Conservation (phyloP, 202 grass and related monocot genomes). For the Cymbopogon flexuosus region DNA sequence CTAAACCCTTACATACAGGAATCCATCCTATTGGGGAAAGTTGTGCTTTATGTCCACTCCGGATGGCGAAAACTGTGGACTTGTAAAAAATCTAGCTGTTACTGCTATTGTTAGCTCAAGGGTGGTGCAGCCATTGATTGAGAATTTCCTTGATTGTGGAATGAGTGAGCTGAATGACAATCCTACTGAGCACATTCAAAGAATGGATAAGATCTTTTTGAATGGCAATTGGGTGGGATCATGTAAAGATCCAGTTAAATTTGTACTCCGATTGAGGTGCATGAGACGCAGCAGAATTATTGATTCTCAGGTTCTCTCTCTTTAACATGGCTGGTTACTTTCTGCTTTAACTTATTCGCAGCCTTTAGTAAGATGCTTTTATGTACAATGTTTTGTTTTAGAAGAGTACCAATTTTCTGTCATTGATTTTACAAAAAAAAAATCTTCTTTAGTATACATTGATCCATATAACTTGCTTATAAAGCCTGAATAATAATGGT, state of each 20-base stretch:
- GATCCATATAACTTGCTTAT: neutral
- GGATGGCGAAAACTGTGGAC: constrained; percentile 95
- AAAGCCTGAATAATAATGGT: constrained; percentile 19
- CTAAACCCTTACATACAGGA: constrained; percentile 48
- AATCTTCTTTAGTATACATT: neutral
- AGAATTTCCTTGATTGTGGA: constrained; percentile 80
- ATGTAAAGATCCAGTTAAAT: constrained; percentile 56
- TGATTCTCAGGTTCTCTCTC: constrained; percentile 53
- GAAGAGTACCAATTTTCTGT: constrained; percentile 2
- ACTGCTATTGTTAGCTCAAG: constrained; percentile 87
- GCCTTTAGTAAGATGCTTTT: constrained; percentile 1
- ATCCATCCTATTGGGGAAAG: constrained; percentile 93
- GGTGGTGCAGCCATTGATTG: constrained; percentile 48
- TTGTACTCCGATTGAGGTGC: constrained; percentile 72
- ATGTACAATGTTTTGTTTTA: neutral
- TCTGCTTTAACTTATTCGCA: neutral
- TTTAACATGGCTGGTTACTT: constrained; percentile 21
- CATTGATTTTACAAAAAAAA: constrained; percentile 12
- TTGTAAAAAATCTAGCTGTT: constrained; percentile 90
- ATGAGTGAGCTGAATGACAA: constrained; percentile 70
- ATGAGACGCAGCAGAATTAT: constrained; percentile 69
- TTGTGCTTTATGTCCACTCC: constrained; percentile 95
- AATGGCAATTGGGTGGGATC: constrained; percentile 84
- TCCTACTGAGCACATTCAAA: constrained; percentile 35
- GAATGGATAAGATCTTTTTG: constrained; percentile 71